Conservation (phyloP, 768 basidiomycete species). For the Tylopilus felleus region DNA sequence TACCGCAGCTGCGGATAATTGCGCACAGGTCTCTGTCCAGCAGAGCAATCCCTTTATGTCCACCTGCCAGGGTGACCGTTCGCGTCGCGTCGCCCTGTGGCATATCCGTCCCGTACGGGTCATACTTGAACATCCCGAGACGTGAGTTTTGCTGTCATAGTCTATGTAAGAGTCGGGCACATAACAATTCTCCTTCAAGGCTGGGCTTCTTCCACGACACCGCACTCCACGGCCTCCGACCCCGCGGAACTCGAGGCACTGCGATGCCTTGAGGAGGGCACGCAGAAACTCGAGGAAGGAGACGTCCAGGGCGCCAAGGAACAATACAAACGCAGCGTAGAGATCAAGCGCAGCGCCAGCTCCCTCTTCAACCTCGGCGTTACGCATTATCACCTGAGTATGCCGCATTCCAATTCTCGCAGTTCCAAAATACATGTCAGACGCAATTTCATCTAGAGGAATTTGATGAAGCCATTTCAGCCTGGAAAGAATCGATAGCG, state of each 20-base stretch:
- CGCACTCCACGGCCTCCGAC: constrained; percentile 78
- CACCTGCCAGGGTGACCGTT: constrained; percentile 17
- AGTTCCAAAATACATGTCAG: constrained; percentile 15
- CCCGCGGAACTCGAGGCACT: constrained; percentile 80
- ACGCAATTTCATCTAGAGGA: constrained; percentile 54
- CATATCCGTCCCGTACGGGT: constrained; percentile 5
- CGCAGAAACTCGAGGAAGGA: constrained; percentile 80
- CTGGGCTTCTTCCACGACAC: constrained; percentile 77
- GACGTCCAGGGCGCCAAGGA: constrained; percentile 76
- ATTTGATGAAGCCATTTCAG: constrained; percentile 78
- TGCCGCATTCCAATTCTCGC: constrained; percentile 29
- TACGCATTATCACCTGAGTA: constrained; percentile 86
- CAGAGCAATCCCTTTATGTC: constrained; percentile 19
- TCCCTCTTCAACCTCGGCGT: constrained; percentile 87
- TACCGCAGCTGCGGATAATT: constrained; percentile 23
- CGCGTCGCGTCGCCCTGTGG: constrained; percentile 6
- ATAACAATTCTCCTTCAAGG: constrained; percentile 34
- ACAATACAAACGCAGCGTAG: constrained; percentile 73
- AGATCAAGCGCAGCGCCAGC: constrained; percentile 77
- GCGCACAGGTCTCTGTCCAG: constrained; percentile 22
- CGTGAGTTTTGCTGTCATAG: constrained; percentile 26
- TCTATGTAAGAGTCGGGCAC: constrained; percentile 3
- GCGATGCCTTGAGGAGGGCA: constrained; percentile 78
- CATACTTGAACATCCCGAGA: constrained; percentile 15
- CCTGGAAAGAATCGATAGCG: constrained; percentile 82